Conservation (phyloP, 805 yeast genomes). For the Saccharomycopsis lassenensis region DNA sequence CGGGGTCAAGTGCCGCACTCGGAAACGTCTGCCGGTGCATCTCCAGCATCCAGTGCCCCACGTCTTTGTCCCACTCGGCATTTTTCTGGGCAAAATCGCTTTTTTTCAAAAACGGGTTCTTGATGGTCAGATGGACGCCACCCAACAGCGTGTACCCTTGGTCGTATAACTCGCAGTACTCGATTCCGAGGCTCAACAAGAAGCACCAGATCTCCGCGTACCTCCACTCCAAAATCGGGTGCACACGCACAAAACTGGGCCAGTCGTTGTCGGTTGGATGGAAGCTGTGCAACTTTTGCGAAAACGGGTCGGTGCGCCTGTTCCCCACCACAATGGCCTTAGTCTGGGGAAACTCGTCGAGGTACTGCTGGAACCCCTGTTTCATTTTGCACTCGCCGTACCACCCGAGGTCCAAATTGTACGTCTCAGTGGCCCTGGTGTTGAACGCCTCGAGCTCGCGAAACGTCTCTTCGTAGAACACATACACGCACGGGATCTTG, state of each 20-base stretch:
- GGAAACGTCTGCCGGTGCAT: background rate
- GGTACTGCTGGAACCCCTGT: slow-evolving; percentile 56
- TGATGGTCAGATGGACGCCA: slow-evolving; percentile 56
- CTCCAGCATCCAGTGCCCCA: slow-evolving; percentile 2
- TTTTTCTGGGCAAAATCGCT: slow-evolving; percentile 8
- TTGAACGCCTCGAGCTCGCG: slow-evolving; percentile 62
- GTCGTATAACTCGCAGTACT: slow-evolving; percentile 71
- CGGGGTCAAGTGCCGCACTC: background rate
- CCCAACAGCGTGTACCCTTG: slow-evolving; percentile 86
- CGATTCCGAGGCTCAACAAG: slow-evolving; percentile 42
- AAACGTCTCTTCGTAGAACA: slow-evolving; percentile 67
- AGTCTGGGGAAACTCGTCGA: slow-evolving; percentile 40
- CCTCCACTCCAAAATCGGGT: slow-evolving; percentile 85
- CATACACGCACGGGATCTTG: slow-evolving; percentile 53
- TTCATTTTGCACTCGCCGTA: slow-evolving; percentile 37
- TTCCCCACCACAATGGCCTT: slow-evolving; percentile 81
- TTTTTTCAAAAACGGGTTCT: slow-evolving; percentile 49
- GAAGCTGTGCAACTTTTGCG: slow-evolving; percentile 42
- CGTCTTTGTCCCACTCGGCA: background rate
- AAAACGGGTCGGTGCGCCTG: slow-evolving; percentile 80
- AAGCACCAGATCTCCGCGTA: slow-evolving; percentile 82
- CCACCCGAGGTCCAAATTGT: slow-evolving; percentile 39
- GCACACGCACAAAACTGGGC: slow-evolving; percentile 79
- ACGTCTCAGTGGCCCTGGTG: slow-evolving; percentile 37
- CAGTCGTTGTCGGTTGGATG: slow-evolving; percentile 82